Base-by-base conservation (phyloP, 768 basidiomycete species). In the Serendipita sp. region DNA sequence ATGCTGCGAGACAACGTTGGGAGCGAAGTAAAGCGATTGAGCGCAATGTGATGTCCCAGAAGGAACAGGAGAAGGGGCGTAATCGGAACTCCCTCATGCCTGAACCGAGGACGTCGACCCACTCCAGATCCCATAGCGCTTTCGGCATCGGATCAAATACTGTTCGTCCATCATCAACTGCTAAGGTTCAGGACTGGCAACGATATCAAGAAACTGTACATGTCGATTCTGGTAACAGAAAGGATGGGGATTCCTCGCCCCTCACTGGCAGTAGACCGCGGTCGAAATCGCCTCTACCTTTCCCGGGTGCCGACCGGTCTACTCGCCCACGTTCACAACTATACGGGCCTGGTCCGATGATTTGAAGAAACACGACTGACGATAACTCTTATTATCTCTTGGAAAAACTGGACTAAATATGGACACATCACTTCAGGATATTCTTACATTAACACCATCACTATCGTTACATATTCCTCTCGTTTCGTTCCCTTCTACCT, bases 161-260 rank as follows among this genome's bases (percentile, higher is more conserved):
- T 41, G 83, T 85, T 48, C 83, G 81, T 69, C 82, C 86, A 54
- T 72, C 85, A 73, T 89, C 88, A 46, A 83, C 80, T 71, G 73
- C 90, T 77, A 89, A 89, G 72, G 89, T 91, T 45, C 86, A 89
- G 72, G 89, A 89, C 71, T 91, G 89, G 89, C 85, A 88, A 73
- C 80, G 81, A 68, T 80, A 84, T 69, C 89, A 90, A 71, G 77
- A 82, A 63, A 80, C 82, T 51, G 72, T 72, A 51, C 48, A 8
- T 18, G 30, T 8, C n/a, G 48, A 51, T 7, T 13, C 41, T 41
- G 41, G 41, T 41, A 5, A 13, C 41, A 5, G 41, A 41, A 41
- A 41, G 13, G 41, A 5, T 41, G 41, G 41, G 13, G 41, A 41
- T 5, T 41, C 41, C 7, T 41, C 41, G 41, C 41, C 41, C 7